Base-by-base conservation (phyloP, 352 stramenopile species). In the Phytophthora melonis region DNA sequence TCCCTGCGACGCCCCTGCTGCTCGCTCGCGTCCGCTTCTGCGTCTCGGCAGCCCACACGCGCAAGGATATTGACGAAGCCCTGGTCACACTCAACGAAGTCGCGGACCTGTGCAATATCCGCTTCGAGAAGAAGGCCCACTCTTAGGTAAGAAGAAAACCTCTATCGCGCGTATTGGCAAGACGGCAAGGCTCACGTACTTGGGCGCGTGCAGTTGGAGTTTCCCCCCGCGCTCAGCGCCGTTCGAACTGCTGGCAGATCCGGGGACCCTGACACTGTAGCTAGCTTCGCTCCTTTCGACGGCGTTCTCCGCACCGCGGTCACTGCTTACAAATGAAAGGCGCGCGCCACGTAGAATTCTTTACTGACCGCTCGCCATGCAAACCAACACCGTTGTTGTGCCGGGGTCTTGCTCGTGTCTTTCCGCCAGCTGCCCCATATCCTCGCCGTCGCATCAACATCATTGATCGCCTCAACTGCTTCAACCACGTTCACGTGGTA, bases 1-100 rank as follows among this genome's bases (percentile, higher is more conserved):
- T 99, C 76, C 98, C 98, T 1, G 98, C 98, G 0, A 98, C 98
- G 14, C 94, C 96, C 13, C 89, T 99, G 58, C 77, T 99, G 21
- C 90, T 98, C 21, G 86, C 87, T n/a, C 90, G 98, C 30, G 96
- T 97, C 18, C 89, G 98, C 57, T 99, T 99, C 74, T 99, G 97
- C 77, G 96, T 99, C 63, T 99, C 94, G 5, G 98, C 97, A 2
- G 97, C 91, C 5, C 98, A 99, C 80, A 98, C 94, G 4, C 77
- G 86, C 14, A 86, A 96, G 58, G 93, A 99, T 60, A 83, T 99
- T 45, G 96, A 99, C 74, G 74, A 80, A 21, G 96, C 98, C 1
- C 69, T 99, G 39, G 79, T 80, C 60, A 89, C 97, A 65, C 86
- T 99, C 25, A 88, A 98, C 45, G 95, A 99, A 64, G 95, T 99